phyloP scores from a whole-genome alignment of 768 basidiomycete genomes.

The Tephrocybe sp. region DNA sequence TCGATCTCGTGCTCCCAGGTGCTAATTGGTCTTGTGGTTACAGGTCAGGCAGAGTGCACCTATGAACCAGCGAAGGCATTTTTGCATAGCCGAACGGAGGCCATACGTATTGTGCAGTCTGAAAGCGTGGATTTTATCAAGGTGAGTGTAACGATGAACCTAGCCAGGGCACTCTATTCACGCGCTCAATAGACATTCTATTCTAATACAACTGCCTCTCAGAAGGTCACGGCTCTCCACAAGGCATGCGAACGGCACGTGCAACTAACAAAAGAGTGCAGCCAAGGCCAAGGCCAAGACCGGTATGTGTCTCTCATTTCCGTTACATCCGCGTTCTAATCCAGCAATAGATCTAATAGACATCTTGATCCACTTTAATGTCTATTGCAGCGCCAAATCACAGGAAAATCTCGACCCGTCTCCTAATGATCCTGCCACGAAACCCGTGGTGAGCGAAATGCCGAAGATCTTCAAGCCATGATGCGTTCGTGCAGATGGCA shows the following conservation, averaged over 20 bases:
- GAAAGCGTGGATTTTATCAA: constrained; percentile 86
- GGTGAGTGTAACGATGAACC: constrained; percentile 29
- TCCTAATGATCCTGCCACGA: constrained; percentile 39
- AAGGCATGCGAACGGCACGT: constrained; percentile 87
- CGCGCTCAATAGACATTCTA: constrained; percentile 72
- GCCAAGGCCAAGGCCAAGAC: constrained; percentile 91
- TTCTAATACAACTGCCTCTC: constrained; percentile 65
- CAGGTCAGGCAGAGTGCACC: constrained; percentile 86
- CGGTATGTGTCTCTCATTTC: constrained; percentile 41
- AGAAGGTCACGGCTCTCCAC: constrained; percentile 76
- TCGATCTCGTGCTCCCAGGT: not conserved
- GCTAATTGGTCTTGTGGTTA: not conserved
- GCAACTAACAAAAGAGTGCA: constrained; percentile 84
- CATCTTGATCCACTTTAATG: constrained; percentile 97
- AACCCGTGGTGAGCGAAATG: constrained; percentile 37
- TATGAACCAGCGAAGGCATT: constrained; percentile 98
- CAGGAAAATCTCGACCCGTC: constrained; percentile 43
- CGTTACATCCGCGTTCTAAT: not conserved
- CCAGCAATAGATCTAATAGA: constrained; percentile 32
- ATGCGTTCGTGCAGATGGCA: too few relatives aligned
- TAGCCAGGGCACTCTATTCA: not conserved
- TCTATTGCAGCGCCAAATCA: constrained; percentile 79
- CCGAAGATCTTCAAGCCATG: too few relatives aligned
- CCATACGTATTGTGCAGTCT: constrained; percentile 87
- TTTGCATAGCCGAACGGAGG: constrained; percentile 93